A percentile compares a stretch with the other conserved stretches of the same genome.
Evolutionary conservation across 257 asterid species (phyloP).

Genomic region (Solanum medicagineum): DNA sequence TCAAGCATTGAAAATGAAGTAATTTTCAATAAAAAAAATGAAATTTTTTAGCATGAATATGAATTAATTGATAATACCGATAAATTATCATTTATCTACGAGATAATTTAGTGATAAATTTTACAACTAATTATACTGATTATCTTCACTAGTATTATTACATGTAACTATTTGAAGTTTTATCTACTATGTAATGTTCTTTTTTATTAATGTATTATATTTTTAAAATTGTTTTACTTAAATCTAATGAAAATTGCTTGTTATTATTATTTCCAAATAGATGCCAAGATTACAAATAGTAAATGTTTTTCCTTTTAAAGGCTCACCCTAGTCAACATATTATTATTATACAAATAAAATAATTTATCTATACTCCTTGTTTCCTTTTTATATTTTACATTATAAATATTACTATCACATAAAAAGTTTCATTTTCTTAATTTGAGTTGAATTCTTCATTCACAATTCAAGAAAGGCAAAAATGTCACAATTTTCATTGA

Average conservation of each 20-base stretch:
- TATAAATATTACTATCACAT: too few relatives aligned
- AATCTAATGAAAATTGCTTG: not conserved
- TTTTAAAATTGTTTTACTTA: not conserved
- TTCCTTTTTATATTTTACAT: too few relatives aligned
- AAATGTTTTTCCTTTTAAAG: not conserved
- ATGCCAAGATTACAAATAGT: too few relatives aligned
- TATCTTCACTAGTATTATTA: too few relatives aligned
- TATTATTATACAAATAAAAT: too few relatives aligned
- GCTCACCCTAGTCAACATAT: not conserved
- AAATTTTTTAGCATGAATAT: not conserved
- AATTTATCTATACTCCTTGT: too few relatives aligned
- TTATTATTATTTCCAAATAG: not conserved
- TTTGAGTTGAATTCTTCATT: too few relatives aligned
- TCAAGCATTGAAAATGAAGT: not conserved
- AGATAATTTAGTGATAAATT: too few relatives aligned
- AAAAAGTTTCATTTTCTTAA: too few relatives aligned
- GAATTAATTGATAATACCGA: too few relatives aligned
- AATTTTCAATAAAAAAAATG: not conserved
- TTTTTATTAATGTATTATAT: not conserved
- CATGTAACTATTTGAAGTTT: not conserved
- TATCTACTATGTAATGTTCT: not conserved
- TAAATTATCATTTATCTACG: not conserved
- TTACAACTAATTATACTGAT: not conserved
- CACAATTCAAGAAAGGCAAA: too few relatives aligned
- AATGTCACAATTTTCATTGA: too few relatives aligned